These are phyloP conservation scores for Hanseniaspora osmophila DNA, from an alignment of 805 yeast genomes.

Conservation along the genomic window DNA sequence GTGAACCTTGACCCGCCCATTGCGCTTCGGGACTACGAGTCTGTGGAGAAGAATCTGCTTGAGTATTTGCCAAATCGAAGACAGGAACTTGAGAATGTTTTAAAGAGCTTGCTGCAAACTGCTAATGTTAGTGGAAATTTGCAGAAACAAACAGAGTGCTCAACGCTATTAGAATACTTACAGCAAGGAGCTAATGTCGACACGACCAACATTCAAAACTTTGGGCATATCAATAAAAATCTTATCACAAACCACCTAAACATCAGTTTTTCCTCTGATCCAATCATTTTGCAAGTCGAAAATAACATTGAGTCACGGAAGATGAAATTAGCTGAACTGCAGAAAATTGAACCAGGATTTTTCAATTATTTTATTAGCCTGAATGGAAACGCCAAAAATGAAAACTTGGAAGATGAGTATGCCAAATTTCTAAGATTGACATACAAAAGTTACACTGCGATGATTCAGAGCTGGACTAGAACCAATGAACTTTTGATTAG, in stretches of 20 bases:
- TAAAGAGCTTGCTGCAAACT: background rate
- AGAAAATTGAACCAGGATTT: background rate
- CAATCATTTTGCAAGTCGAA: constrained; percentile 23
- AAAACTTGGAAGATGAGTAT: background rate
- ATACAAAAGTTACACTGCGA: background rate
- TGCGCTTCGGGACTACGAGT: background rate
- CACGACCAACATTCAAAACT: constrained; percentile 31
- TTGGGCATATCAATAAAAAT: constrained; percentile 32
- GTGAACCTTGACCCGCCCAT: background rate
- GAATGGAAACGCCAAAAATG: background rate
- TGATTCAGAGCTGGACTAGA: background rate
- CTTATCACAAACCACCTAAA: constrained; percentile 28
- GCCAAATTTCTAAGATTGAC: background rate
- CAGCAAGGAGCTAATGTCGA: constrained; percentile 52
- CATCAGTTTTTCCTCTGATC: constrained; percentile 20
- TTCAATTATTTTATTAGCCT: background rate
- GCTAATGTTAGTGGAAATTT: background rate
- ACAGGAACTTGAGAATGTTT: background rate
- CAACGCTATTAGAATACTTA: constrained; percentile 12
- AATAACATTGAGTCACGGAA: constrained; percentile 21
- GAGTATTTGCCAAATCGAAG: constrained; percentile 18
- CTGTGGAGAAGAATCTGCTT: background rate
- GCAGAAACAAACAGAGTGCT: background rate
- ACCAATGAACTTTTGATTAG: background rate
- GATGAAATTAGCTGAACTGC: constrained; percentile 18